Evolutionary conservation across 306 rosid genomes (phyloP), one percentile per base, ranked within the genome.

Genomic region (Fragaria nilgerrensis): DNA sequence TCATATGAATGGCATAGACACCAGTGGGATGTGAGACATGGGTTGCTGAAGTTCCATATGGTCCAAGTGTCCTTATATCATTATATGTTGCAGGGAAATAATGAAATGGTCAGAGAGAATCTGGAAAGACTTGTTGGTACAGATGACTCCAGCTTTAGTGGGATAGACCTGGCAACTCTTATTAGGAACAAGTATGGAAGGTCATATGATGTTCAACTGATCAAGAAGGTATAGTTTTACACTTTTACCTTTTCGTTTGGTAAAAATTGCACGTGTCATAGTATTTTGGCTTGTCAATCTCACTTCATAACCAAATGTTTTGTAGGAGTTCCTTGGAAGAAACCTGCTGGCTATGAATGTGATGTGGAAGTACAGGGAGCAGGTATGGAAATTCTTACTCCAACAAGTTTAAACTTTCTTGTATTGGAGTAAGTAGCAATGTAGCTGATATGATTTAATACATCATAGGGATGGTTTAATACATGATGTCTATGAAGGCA

Each of bases 311-410:
- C 20, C 12, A 34, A 34, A 64, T 64, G 44, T 36, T 34, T 64
- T 82, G 41, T 74, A 95, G 98, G 97, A 95, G 86, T 95, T 95
- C 89, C 85, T 95, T 93, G 98, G 98, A 79, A 90, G 93, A 83
- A 95, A 90, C 80, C 90, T 95, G 62, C 92, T 95, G 72, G 98
- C 98, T 58, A 70, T 95, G 89, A 95, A 95, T 83, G 97, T 95
- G 88, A 95, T 95, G 98, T 95, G 98, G 98, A 95, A 95, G 84
- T 95, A 89, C 87, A 85, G 79, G 90, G 98, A 95, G 85, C 98
- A 95, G 98, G 98, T 95, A 84, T 44, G 62, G 58, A 49, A 61
- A 79, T 20, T 44, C 78, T 12, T 77, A 44, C 56, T 58, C 79
- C 79, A 48, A 44, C 74, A 59, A 34, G 43, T 58, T 36, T 56